Conservation (phyloP, 306 rosid species). For the Adenanthera pavonina region DNA sequence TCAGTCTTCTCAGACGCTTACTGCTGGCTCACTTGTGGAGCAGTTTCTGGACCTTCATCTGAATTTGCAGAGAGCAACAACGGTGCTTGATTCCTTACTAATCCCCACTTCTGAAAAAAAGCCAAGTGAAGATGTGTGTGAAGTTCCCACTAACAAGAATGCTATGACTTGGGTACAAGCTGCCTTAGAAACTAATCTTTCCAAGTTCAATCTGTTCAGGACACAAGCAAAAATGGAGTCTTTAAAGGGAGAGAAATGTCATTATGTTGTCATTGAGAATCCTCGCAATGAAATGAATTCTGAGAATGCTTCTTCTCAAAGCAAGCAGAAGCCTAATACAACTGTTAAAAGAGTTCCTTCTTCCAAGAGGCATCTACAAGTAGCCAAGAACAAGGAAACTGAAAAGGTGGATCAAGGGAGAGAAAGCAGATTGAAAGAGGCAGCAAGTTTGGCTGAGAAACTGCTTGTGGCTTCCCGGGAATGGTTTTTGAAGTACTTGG, state of each 20-base stretch:
- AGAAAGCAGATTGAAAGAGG: constrained; percentile 48
- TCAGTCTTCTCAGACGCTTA: constrained; percentile 46
- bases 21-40: constrained; percentile 61
- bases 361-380: constrained; percentile 38
- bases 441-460: constrained; percentile 54
- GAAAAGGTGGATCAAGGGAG: constrained; percentile 42
- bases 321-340: constrained; percentile 47
- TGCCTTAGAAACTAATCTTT: constrained; percentile 68
- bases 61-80: constrained; percentile 49
- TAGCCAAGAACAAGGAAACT: constrained; percentile 40
- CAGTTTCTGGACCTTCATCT: constrained; percentile 67
- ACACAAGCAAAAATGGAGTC: constrained; percentile 41
- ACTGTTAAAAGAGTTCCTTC: constrained; percentile 39
- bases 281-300: constrained; percentile 31
- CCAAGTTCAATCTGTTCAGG: constrained; percentile 56
- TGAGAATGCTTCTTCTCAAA: constrained; percentile 34
- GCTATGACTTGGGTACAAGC: constrained; percentile 74
- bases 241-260: constrained; percentile 44
- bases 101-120: constrained; percentile 41
- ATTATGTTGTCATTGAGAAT: constrained; percentile 52
- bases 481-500: constrained; percentile 78
- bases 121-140: constrained; percentile 44
- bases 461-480: constrained; percentile 59
- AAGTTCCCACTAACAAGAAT: constrained; percentile 46
- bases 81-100: constrained; percentile 47